Percentiles rank a stretch among this genome's conserved stretches.
phyloP scores from a whole-genome alignment of 169 alveolate genomes.

The Amoebophrya sp. region DNA sequence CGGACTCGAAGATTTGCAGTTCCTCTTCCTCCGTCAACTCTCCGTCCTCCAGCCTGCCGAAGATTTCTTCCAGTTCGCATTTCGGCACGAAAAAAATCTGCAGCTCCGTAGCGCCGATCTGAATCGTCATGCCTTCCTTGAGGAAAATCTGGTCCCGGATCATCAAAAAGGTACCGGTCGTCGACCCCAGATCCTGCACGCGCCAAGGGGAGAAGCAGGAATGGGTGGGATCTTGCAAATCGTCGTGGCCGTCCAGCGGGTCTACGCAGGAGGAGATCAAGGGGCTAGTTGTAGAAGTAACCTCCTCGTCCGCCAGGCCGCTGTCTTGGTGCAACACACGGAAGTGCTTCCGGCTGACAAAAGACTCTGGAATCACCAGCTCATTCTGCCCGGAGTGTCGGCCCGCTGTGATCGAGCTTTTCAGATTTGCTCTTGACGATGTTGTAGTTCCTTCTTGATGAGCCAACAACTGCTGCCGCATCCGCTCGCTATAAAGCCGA shows the following conservation, averaged over 20 bases:
- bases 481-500: too few species aligned
- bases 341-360: background rate
- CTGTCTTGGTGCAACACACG: background rate
- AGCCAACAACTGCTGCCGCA: too few species aligned
- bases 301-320: background rate
- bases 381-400: background rate
- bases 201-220: too few species aligned
- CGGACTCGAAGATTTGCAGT: background rate
- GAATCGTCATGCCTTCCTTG: background rate
- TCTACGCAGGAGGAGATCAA: too few species aligned
- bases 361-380: background rate
- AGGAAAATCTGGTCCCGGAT: background rate
- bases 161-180: conserved; percentile 13
- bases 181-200: background rate
- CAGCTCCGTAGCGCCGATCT: background rate
- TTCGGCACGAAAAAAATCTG: background rate
- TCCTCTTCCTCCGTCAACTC: background rate
- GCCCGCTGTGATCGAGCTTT: too few species aligned
- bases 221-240: too few species aligned
- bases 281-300: too few species aligned
- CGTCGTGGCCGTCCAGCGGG: too few species aligned
- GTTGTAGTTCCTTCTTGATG: too few species aligned
- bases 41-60: background rate
- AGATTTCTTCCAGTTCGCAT: background rate
- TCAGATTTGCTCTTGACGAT: too few species aligned